Conservation (phyloP, 371 early-diverging fungal species). For the Circinella minor region DNA sequence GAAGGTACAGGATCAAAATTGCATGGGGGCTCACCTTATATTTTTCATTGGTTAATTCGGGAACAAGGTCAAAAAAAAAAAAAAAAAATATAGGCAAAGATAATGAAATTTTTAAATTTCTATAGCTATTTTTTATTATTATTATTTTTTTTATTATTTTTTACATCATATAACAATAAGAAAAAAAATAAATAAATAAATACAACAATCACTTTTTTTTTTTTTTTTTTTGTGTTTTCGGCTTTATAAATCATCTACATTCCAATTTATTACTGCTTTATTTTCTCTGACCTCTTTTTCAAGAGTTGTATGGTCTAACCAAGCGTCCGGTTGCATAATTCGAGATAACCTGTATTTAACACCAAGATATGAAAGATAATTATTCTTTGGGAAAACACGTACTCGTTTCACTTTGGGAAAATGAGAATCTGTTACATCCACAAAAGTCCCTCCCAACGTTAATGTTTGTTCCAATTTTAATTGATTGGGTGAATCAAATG, state of each 20-base stretch:
- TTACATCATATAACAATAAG: no score
- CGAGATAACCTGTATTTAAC: conserved; percentile 40
- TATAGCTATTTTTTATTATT: no score
- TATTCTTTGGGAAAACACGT: conserved; percentile 38
- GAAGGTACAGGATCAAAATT: no score
- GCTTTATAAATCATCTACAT: neutral
- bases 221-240: neutral
- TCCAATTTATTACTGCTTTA: neutral
- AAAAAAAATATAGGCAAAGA: no score
- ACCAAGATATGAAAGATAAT: conserved; percentile 43
- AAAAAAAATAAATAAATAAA: no score
- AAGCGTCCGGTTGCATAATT: conserved; percentile 45
- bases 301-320: conserved; percentile 27
- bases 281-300: conserved; percentile 13
- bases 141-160: no score
- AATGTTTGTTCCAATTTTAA: conserved; percentile 39
- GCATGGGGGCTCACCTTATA: no score
- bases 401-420: conserved; percentile 42
- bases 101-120: no score
- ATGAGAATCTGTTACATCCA: conserved; percentile 39
- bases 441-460: conserved; percentile 42
- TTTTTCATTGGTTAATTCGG: no score
- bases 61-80: no score
- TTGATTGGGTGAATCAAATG: conserved; percentile 39
- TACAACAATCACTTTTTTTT: no score